These are phyloP conservation scores for Trichoderma asperellum DNA, from an alignment of 2,329 filamentous ascomycete genomes.

Conservation along the genomic window DNA sequence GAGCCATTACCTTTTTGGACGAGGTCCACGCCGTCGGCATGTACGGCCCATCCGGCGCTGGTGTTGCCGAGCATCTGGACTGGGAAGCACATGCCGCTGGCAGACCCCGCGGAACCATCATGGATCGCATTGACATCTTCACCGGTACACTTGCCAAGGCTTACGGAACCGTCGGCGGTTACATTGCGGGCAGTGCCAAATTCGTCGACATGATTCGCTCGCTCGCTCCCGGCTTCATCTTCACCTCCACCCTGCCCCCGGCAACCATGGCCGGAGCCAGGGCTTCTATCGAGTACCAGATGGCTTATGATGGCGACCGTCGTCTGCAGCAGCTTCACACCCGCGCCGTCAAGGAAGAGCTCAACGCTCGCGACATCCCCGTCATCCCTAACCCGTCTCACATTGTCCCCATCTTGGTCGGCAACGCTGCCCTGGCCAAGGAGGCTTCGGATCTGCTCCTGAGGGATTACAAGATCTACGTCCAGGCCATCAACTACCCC, in stretches of 20 bases:
- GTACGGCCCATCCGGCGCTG: constrained; percentile 95
- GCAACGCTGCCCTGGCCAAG: constrained; percentile 91
- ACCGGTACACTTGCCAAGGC: constrained; percentile 97
- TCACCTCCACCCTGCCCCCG: constrained; percentile 94
- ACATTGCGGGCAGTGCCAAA: constrained; percentile 87
- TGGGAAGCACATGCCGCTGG: constrained; percentile 83
- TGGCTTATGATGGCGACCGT: constrained; percentile 81
- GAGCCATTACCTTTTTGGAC: constrained; percentile 94
- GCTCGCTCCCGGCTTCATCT: constrained; percentile 95
- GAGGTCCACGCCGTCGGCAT: constrained; percentile 99
- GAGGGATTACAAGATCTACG: constrained; percentile 89
- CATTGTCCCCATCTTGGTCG: constrained; percentile 91
- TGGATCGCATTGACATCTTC: constrained; percentile 97
- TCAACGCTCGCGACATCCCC: constrained; percentile 81
- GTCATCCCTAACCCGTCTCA: constrained; percentile 98
- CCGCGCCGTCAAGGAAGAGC: constrained; percentile 84
- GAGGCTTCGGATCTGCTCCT: constrained; percentile 89
- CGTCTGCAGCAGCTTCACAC: constrained; percentile 95
- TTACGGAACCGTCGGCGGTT: constrained; percentile 95
- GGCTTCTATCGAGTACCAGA: constrained; percentile 92
- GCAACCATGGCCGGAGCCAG: constrained; percentile 95
- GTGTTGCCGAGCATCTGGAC: constrained; percentile 96
- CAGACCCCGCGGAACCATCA: constrained; percentile 76
- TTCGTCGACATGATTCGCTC: constrained; percentile 93
- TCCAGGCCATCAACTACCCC: constrained; percentile 98